Evolutionary conservation across 1,284 basidiomycete genomes (phyloP).

Genomic region (Cryptococcus depauperatus): DNA sequence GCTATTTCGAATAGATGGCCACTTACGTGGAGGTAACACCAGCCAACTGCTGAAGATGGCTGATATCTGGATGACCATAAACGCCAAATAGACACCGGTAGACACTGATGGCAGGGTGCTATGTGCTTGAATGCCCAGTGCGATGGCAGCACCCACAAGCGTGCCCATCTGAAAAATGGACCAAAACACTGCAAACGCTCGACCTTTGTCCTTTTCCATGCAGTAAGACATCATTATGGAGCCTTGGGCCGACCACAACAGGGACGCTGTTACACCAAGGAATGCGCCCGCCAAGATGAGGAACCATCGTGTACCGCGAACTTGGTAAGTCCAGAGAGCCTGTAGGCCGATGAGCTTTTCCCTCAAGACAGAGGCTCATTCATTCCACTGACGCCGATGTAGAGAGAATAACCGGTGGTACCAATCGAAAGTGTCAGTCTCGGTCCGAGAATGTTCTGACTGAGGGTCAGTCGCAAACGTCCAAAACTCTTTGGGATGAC

Average conservation of each 20-base stretch:
- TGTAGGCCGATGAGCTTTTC: not conserved
- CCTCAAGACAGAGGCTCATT: not conserved
- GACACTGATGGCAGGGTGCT: constrained; percentile 24
- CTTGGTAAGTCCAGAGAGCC: constrained; percentile 18
- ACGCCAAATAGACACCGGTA: constrained; percentile 38
- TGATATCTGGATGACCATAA: constrained; percentile 41
- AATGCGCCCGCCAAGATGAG: constrained; percentile 46
- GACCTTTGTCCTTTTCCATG: constrained; percentile 46
- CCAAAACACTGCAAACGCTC: constrained; percentile 48
- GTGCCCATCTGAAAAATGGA: constrained; percentile 47
- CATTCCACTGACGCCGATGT: constrained; percentile 24
- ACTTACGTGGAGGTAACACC: constrained; percentile 31
- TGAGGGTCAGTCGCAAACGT: not conserved
- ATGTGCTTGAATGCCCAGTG: constrained; percentile 40
- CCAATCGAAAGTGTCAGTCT: constrained; percentile 46
- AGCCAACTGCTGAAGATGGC: constrained; percentile 26
- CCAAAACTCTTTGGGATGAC: constrained; percentile 22
- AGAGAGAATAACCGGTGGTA: constrained; percentile 37
- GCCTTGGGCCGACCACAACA: constrained; percentile 45
- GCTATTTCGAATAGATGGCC: not conserved
- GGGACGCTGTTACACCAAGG: constrained; percentile 41
- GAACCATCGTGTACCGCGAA: constrained; percentile 34
- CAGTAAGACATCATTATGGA: constrained; percentile 48
- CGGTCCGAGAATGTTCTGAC: constrained; percentile 44
- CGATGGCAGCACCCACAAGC: constrained; percentile 47